Evolutionary conservation across 2,329 filamentous ascomycete species (phyloP), one percentile per base, ranked within the genome.

Genomic region (Xenoacremonium recifei): DNA sequence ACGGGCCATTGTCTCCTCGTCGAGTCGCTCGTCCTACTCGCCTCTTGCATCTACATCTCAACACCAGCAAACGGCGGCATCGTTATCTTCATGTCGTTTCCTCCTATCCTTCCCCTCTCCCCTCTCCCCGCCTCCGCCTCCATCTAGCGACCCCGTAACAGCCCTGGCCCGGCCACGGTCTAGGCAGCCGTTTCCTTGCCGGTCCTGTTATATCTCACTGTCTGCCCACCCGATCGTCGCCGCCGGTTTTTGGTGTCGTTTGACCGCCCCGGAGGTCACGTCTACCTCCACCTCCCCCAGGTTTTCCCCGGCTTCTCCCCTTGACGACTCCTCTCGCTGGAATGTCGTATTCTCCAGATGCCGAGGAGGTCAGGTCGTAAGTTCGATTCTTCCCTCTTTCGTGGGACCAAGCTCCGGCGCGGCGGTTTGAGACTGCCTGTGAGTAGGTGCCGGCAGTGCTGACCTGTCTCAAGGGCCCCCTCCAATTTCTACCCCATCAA

Each of bases 281-380:
- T 20, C 32, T 9, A 27, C 10, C 32, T 34, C 32, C 32, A 34
- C 32, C 32, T 34, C 16, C 32, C 32, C 32, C 32, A 34, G 32
- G 16, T 19, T 31, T 48, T 42, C 42, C 42, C 46, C 42, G 43
- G 46, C 42, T 42, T 42, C 35, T 27, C 39, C 37, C 21, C n/a
- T 37, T 29, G 31, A 31, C 29, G 35, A 31, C n/a, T 31, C 35
- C 37, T 31, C 12, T 18, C 32, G 45, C 44, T 38, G 30, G 44
- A 19, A 48, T 57, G 47, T 49, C 47, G 27, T 44, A 55, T 39
- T 47, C 50, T 31, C 50, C 34, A 44, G 50, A 47, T 35, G 50
- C 52, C 36, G 53, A 57, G 23, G 58, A 61, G 40, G 51, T 59
- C 37, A 53, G 57, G 48, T 47, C 53, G 58, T 61, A 58, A 21